Base-by-base conservation (phyloP, 345 rosid genomes). In the Salix udensis region DNA sequence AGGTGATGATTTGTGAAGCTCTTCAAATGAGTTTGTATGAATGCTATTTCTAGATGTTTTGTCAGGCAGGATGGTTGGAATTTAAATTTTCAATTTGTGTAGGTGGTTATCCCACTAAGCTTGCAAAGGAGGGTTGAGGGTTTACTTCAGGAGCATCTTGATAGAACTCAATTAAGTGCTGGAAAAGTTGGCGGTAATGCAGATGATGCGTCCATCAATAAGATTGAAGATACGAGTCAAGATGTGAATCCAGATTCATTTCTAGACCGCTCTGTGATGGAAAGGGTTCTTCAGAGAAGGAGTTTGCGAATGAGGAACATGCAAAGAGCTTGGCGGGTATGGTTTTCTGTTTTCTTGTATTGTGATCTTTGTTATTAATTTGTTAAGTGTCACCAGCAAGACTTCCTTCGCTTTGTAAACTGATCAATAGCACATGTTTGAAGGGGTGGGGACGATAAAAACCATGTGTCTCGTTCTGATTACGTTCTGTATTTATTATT, bases 71-170 rank as follows among this genome's bases (percentile, higher is more conserved):
- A 21, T 40, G 48, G 75, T 71, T 82, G 55, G 60, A 44, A 16
- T n/a, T 74, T 71, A 55, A 21, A 74, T 77, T 75, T 55, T 42
- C 71, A 23, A 5, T 75, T 75, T 60, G 55, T 76, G 72, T 80
- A 93, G 98, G 98, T 96, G 73, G 97, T 89, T 65, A 82, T 93
- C 75, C 95, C 99, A 13, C 82, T 93, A 75, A 88, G 97, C 81
- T 87, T 96, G 86, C 97, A 92, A 81, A 89, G 99, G 84, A 92
- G 98, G 82, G 94, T 96, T 13, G 99, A 96, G 84, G 88, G 97
- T 58, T 86, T 96, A 55, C 93, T 93, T 69, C 97, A 96, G 85
- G 99, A 96, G 58, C 94, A 96, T 81, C 89, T 92, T 80, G 99
- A 96, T 77, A 89, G 98, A 76, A 82, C 79, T 76, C 88, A 84